Base-by-base conservation (phyloP, 2,329 filamentous ascomycete species). In the Aureobasidium sp. region DNA sequence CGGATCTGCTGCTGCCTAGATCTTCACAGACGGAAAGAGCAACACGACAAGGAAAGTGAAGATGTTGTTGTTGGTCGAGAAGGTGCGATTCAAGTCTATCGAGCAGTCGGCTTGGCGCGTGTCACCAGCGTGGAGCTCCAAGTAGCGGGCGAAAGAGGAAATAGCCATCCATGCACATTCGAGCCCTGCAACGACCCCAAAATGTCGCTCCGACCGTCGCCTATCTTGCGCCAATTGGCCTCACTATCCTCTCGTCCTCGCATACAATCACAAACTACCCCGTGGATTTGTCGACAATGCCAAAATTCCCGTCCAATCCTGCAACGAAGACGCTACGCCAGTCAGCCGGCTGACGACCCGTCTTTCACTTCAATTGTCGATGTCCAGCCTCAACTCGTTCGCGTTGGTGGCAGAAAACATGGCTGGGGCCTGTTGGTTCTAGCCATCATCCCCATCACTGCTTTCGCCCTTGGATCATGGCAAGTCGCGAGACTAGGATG, bases 381-480 rank as follows among this genome's bases (percentile, higher is more conserved):
- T 77, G 87, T 89, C 64, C 91, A 93, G 1, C 85, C 92, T 0
- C 83, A 84, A 67, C 84, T 97, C 37, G 87, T 97, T 41, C 89
- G 91, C 49, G 60, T 56, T 7, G 79, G 85, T 0, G 86, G 89
- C 55, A 82, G 84, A 68, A 84, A 82, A 64, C 91, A 97, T 78
- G 90, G 90, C 0, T 86, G 87, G 0, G 91, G 91, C 0, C 81
- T 96, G 11, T 85, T 94, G 39, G 80, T 96, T 64, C 83, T 96
- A 12, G 90, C 90, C 44, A 77, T 96, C 58, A 97, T 99, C 70
- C 94, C 94, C 53, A 76, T 96, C 64, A 97, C 92, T 1, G 91
- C 94, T 12, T 96, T 99, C 75, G 79, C 81, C 61, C 86, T 99
- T 17, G 94, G 94, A 34, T 90, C 90, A 66, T 99, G 94, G 94